A percentile compares a stretch with the other conserved stretches of the same genome.
Conservation (phyloP, 2,329 filamentous ascomycete species). For the Juglanconis sp. region DNA sequence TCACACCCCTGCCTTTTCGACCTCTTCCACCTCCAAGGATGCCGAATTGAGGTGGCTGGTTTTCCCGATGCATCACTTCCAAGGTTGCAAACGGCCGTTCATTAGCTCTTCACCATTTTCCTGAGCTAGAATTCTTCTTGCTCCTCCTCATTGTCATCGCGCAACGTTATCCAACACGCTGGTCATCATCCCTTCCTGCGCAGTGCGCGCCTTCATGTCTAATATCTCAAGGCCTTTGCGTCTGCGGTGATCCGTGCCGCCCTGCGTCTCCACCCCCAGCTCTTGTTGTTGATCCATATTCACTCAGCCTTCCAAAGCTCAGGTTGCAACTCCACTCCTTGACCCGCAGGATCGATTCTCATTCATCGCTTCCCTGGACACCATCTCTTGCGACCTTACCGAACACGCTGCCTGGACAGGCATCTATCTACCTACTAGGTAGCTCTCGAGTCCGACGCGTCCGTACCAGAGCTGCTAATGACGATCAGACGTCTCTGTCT, state of each 20-base stretch:
- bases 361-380: slow-evolving; percentile 5
- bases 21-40: not conserved
- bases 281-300: slow-evolving; percentile 10
- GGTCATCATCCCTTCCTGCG: not conserved
- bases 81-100: not conserved
- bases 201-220: slow-evolving; percentile 13
- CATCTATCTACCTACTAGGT: not conserved
- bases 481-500: slow-evolving; percentile 4
- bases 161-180: not conserved
- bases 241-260: slow-evolving; percentile 10
- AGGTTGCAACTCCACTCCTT: slow-evolving; percentile 7
- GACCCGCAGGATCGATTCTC: slow-evolving; percentile 15
- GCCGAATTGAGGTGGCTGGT: slow-evolving; percentile 10
- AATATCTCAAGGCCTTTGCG: not conserved
- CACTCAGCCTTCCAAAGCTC: slow-evolving; percentile 7
- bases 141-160: not conserved
- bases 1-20: not conserved
- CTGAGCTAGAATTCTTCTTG: not conserved
- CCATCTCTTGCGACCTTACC: not conserved
- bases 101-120: not conserved
- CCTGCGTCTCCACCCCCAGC: not conserved
- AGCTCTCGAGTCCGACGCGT: not conserved
- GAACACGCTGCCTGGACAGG: not conserved
- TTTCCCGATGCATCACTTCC: not conserved
- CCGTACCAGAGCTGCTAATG: slow-evolving; percentile 1